phyloP scores from a whole-genome alignment of 257 asterid genomes.

The Orobanche coerulescens region DNA sequence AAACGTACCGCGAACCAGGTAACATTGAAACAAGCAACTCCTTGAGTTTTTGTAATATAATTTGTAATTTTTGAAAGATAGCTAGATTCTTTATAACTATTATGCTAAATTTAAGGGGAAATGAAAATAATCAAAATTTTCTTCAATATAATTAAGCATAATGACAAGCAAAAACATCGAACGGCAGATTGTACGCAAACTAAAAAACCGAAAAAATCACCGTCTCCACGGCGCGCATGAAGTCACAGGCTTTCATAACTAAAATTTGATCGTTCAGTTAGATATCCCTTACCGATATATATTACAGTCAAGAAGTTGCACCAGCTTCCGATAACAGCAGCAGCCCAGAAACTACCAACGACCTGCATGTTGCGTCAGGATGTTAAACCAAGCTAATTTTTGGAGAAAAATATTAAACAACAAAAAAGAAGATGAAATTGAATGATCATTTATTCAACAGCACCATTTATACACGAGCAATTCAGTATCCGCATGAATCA shows the following conservation, averaged over 20 bases:
- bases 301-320: conserved; percentile 69
- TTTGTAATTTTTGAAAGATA: too few species aligned
- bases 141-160: too few species aligned
- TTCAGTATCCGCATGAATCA: neutral
- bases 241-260: neutral
- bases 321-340: conserved; percentile 88
- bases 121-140: too few species aligned
- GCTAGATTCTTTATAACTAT: too few species aligned
- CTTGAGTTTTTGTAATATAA: too few species aligned
- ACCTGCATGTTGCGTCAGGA: conserved; percentile 36
- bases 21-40: too few species aligned
- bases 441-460: neutral
- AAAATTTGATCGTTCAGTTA: neutral
- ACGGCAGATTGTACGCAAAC: too few species aligned
- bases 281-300: conserved; percentile 49
- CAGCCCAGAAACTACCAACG: conserved; percentile 49
- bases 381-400: neutral
- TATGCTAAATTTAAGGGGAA: too few species aligned
- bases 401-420: neutral
- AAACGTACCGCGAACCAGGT: too few species aligned
- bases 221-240: too few species aligned
- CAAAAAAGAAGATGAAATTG: neutral
- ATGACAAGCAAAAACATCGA: too few species aligned
- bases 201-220: too few species aligned
- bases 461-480: neutral